Evolutionary conservation across 495 filamentous ascomycete genomes (phyloP).

Genomic region (Xylaria telfairii): DNA sequence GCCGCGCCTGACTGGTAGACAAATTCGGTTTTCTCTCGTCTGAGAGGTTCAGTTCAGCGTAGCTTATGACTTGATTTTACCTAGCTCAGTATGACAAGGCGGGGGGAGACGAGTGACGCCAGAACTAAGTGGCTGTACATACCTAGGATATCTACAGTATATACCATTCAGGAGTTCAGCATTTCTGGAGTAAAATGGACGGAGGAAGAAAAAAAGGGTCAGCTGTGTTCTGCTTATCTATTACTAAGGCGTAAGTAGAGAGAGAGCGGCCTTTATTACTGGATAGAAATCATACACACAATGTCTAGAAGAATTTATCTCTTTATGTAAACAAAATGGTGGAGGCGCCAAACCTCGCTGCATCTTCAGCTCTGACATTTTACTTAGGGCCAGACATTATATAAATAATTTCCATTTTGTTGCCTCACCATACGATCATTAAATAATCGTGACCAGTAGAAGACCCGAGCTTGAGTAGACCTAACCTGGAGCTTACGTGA

Average conservation of each 20-base stretch:
- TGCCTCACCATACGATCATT: background rate
- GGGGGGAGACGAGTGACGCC: too few relatives aligned
- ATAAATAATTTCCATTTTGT: background rate
- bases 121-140: too few relatives aligned
- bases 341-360: background rate
- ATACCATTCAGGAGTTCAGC: background rate
- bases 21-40: background rate
- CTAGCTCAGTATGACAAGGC: background rate
- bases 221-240: background rate
- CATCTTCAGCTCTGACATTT: background rate
- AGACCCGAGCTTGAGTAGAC: background rate
- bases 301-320: too few relatives aligned
- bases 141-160: background rate
- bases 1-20: slow-evolving; percentile 72
- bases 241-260: background rate
- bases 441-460: background rate
- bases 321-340: background rate
- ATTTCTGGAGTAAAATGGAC: background rate
- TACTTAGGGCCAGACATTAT: background rate
- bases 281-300: background rate
- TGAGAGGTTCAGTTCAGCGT: background rate
- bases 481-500: background rate
- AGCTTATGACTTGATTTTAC: background rate
- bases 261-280: background rate
- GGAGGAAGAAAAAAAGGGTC: background rate